Base-by-base conservation (phyloP, 371 early-diverging fungal species). In the Batkoa obscura region DNA sequence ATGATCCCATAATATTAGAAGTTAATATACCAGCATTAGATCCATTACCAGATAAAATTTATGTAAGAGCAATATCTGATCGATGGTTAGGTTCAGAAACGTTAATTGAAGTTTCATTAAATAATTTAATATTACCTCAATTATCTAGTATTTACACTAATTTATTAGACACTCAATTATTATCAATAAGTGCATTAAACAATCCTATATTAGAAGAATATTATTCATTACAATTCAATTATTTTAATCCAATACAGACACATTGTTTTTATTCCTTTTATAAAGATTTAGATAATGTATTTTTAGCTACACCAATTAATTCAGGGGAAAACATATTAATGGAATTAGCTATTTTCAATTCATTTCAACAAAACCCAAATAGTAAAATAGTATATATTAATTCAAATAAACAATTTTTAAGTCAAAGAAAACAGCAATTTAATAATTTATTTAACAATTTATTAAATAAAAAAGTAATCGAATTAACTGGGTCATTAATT, bases 291-390 rank as follows among this genome's bases (percentile, higher is more conserved):
- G 75, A 82, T 51, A 97, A 98, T 67, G 77, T 85, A 2, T 70
- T 99, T 1, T 74, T 99, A 3, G 97, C 92, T 61, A 98, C 99
- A 1, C 99, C 99, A 2, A 98, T 94, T 0, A 99, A 99, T 39
- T 88, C 97, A 15, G 99, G 99, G 50, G 99, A 99, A 66, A 98
- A 98, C 0, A 86, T 99, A 17, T 88, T 95, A 2, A 98, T 96
- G 0, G 94, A 95, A 61, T 64, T 98, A 43, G 91, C 92, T 3
- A 78, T 96, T 78, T 93, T 90, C 86, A 66, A 79, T 50, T 83
- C 90, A 5, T 88, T 91, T 66, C 71, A 87, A 32, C 84, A 87
- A 58, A 71, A 78, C 35, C 94, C 92, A 31, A 72, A 74, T 1
- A 74, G 78, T 58, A 94, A 93, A 63, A 89, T 98, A 0, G 90